Conservation (phyloP, 768 basidiomycete genomes). For the Psilocybe cubensis region DNA sequence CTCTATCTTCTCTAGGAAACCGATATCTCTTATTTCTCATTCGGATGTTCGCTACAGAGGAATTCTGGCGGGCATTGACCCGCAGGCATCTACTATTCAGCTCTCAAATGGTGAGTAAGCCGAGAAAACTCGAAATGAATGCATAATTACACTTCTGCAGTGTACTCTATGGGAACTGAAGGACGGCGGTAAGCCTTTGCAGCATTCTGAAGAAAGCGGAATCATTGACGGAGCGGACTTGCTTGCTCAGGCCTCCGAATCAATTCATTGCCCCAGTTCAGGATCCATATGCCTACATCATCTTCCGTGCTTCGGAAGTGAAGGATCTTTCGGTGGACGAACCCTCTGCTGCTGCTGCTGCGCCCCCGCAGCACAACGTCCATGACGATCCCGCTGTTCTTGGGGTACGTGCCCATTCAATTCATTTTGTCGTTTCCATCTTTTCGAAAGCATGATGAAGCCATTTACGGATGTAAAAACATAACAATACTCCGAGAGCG, state of each 20-base stretch:
- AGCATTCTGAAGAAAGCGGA: not conserved
- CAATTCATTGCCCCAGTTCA: conserved; percentile 86
- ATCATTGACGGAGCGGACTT: conserved; percentile 8
- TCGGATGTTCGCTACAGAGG: conserved; percentile 91
- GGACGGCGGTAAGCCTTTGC: conserved; percentile 64
- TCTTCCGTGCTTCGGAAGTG: conserved; percentile 89
- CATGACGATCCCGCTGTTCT: conserved; percentile 87
- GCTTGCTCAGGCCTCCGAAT: conserved; percentile 54
- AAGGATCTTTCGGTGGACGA: conserved; percentile 90
- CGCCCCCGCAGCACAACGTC: conserved; percentile 58
- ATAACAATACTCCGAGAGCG: conserved; percentile 30
- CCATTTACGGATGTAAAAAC: conserved; percentile 33
- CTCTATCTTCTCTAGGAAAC: conserved; percentile 63
- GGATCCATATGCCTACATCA: conserved; percentile 87
- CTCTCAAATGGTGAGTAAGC: conserved; percentile 72
- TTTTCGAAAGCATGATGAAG: conserved; percentile 23
- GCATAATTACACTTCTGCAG: conserved; percentile 35
- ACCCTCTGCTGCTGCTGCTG: conserved; percentile 52
- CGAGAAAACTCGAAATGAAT: not conserved
- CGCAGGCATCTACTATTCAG: conserved; percentile 83
- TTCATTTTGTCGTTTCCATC: not conserved
- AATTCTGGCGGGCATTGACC: conserved; percentile 86
- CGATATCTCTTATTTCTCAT: conserved; percentile 88
- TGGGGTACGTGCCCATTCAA: conserved; percentile 48
- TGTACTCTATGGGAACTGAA: conserved; percentile 91